Evolutionary conservation across 2,329 filamentous ascomycete species (phyloP).

Genomic region (Diaporthe ampelina): DNA sequence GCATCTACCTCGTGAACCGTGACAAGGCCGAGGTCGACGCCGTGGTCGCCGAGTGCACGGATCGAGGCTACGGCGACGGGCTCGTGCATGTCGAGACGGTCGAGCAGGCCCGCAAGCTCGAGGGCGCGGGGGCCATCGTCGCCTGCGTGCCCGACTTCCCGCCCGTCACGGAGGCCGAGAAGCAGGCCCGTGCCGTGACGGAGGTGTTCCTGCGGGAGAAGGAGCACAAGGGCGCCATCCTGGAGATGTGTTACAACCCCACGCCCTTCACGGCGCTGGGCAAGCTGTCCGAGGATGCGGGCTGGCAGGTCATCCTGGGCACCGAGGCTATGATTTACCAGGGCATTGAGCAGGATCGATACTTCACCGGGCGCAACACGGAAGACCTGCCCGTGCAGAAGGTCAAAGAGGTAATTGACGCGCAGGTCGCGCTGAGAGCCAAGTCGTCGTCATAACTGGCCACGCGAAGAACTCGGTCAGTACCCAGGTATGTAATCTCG

Average conservation of each 20-base stretch:
- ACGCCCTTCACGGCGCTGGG: conserved; percentile 77
- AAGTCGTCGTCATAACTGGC: conserved; percentile 42
- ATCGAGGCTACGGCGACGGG: conserved; percentile 70
- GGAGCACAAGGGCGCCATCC: conserved; percentile 74
- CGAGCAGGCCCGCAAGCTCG: conserved; percentile 70
- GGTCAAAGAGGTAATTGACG: conserved; percentile 67
- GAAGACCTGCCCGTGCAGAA: conserved; percentile 71
- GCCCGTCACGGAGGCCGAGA: conserved; percentile 75
- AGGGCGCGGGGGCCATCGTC: conserved; percentile 76
- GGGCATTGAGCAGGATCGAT: conserved; percentile 76
- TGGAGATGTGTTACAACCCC: conserved; percentile 90
- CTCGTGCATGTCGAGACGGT: conserved; percentile 73
- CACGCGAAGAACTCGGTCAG: background rate
- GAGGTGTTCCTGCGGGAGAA: conserved; percentile 60
- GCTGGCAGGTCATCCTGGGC: conserved; percentile 82
- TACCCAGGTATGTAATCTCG: background rate
- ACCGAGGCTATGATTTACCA: conserved; percentile 85
- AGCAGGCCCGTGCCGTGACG: conserved; percentile 68
- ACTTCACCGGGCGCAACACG: conserved; percentile 75
- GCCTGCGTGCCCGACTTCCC: conserved; percentile 83
- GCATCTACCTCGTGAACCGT: conserved; percentile 84
- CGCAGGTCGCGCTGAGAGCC: conserved; percentile 43
- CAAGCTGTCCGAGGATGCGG: conserved; percentile 69
- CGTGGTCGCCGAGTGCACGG: conserved; percentile 74
- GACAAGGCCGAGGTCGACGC: conserved; percentile 76